Percentiles rank a stretch among this genome's conserved stretches.
Evolutionary conservation across 225 moss, liverwort and hornwort genomes (phyloP).

Genomic region (Straminergon stramineum): DNA sequence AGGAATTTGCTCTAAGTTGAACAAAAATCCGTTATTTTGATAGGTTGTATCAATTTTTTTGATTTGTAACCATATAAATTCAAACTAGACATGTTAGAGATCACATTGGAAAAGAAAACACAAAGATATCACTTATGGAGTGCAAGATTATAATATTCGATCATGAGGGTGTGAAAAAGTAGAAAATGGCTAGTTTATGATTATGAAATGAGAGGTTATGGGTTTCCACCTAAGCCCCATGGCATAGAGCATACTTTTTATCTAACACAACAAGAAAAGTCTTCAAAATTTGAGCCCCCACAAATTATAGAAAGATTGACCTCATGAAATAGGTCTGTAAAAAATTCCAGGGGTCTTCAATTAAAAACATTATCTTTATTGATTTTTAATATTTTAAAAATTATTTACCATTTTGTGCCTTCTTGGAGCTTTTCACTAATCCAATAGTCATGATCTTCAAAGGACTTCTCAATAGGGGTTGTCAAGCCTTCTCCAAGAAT

Average conservation of each 20-base stretch:
- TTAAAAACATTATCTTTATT: not conserved
- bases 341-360: rapidly evolving
- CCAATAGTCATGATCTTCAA: not conserved
- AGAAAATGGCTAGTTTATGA: not conserved
- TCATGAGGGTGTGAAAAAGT: too few species aligned
- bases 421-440: not conserved
- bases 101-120: too few species aligned
- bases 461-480: not conserved
- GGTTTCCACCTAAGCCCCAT: not conserved
- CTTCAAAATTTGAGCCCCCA: not conserved
- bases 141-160: too few species aligned
- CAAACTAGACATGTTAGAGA: too few species aligned
- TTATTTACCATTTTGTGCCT: not conserved
- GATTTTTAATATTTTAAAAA: too few species aligned
- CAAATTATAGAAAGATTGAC: not conserved
- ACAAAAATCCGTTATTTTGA: too few species aligned
- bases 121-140: too few species aligned
- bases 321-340: not conserved
- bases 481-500: rapidly evolving
- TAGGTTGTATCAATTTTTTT: too few species aligned
- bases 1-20: too few species aligned
- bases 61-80: too few species aligned
- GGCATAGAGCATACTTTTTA: not conserved
- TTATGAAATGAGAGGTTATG: not conserved
- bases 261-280: not conserved